These are phyloP conservation scores for Rhododendron vialii DNA, from an alignment of 148 eudicot species.

Conservation along the genomic window DNA sequence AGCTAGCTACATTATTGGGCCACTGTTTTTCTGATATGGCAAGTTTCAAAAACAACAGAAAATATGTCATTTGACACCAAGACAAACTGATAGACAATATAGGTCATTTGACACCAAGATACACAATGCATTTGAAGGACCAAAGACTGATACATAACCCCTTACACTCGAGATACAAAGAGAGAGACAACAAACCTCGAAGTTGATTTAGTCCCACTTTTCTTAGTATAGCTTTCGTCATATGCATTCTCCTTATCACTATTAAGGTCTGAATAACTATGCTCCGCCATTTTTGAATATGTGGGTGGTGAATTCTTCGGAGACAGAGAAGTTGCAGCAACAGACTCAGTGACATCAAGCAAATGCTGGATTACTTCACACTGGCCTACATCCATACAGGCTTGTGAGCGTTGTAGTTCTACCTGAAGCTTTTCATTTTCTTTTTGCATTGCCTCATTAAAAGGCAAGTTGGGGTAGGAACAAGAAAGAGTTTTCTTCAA, in stretches of 20 bases:
- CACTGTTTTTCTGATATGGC: background rate
- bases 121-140: background rate
- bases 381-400: conserved; percentile 67
- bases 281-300: conserved; percentile 37
- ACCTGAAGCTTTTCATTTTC: conserved; percentile 87
- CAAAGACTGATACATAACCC: background rate
- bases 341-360: conserved; percentile 77
- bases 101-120: background rate
- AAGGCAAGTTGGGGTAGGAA: conserved; percentile 79
- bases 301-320: conserved; percentile 43
- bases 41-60: background rate
- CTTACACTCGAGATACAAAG: background rate
- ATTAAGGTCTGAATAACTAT: conserved; percentile 28
- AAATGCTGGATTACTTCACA: conserved; percentile 90
- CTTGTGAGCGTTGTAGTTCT: conserved; percentile 82
- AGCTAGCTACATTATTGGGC: background rate
- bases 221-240: conserved; percentile 35
- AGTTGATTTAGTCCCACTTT: conserved; percentile 32
- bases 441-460: conserved; percentile 68
- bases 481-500: conserved; percentile 89
- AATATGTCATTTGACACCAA: background rate
- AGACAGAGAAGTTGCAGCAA: conserved; percentile 44
- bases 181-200: conserved; percentile 45
- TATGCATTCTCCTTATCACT: conserved; percentile 30
- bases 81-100: background rate